Conservation (phyloP, 495 filamentous ascomycete species). For the Geoglossum glabrum region DNA sequence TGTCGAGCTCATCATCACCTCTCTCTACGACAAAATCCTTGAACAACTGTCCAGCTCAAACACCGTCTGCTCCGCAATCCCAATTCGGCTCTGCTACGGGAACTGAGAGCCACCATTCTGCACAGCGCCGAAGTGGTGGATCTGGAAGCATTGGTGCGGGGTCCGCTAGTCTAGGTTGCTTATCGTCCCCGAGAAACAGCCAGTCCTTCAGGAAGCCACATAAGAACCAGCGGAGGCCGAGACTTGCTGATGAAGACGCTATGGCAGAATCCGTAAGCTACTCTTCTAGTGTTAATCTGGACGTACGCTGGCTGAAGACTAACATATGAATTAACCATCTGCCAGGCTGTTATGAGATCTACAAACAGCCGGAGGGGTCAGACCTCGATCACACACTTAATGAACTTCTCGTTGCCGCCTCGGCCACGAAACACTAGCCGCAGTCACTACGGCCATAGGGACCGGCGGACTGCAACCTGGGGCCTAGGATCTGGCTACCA, state of each 20-base stretch:
- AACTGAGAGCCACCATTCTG: conserved; percentile 13
- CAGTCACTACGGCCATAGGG: conserved; percentile 30
- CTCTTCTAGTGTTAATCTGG: conserved; percentile 2
- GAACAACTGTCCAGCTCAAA: conserved; percentile 4
- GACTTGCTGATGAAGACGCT: conserved; percentile 53
- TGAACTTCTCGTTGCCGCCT: conserved; percentile 76
- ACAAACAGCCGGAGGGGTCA: conserved; percentile 74
- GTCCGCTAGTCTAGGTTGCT: conserved; percentile 30
- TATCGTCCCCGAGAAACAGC: conserved; percentile 42
- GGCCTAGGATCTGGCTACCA: conserved; percentile 83
- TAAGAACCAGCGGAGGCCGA: conserved; percentile 33
- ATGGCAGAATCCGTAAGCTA: conserved; percentile 54
- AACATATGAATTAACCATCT: conserved; percentile 11
- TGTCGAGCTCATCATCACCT: conserved; percentile 4
- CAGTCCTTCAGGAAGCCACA: conserved; percentile 62
- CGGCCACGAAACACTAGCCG: conserved; percentile 44
- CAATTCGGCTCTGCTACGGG: conserved; percentile 14
- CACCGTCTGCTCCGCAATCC: conserved; percentile 15
- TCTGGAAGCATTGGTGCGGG: conserved; percentile 44
- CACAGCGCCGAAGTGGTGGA: conserved; percentile 39
- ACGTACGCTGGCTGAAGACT: neutral
- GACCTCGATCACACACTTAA: conserved; percentile 87
- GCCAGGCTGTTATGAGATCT: conserved; percentile 59
- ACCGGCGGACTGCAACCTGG: conserved; percentile 51
- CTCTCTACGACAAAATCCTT: neutral